Evolutionary conservation across 306 rosid species (phyloP).

Genomic region (Inga oerstediana): DNA sequence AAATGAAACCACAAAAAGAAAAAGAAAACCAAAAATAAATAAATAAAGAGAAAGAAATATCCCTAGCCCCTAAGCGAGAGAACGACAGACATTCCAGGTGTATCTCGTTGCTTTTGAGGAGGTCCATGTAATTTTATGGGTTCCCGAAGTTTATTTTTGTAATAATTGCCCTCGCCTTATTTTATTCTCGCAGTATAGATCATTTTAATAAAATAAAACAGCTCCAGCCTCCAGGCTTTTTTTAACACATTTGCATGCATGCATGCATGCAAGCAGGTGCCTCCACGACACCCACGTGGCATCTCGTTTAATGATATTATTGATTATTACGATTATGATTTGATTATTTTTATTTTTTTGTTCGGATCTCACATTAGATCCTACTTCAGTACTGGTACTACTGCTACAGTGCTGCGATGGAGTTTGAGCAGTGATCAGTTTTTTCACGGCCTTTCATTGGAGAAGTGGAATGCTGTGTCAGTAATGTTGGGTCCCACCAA

Average conservation of each 20-base stretch:
- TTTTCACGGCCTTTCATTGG: conserved; percentile 46
- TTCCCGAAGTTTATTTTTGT: conserved; percentile 63
- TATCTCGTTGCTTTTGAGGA: conserved; percentile 98
- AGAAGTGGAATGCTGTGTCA: conserved; percentile 46
- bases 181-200: neutral
- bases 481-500: conserved; percentile 68
- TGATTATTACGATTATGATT: conserved; percentile 15
- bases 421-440: conserved; percentile 25
- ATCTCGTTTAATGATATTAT: conserved; percentile 39
- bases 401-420: neutral
- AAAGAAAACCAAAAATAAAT: neutral
- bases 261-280: conserved; percentile 87
- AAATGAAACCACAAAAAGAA: neutral
- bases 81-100: conserved; percentile 97
- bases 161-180: conserved; percentile 32
- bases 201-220: neutral
- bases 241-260: conserved; percentile 57
- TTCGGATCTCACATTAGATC: conserved; percentile 41
- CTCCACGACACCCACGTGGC: conserved; percentile 70
- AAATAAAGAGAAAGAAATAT: conserved; percentile 5
- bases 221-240: conserved; percentile 25
- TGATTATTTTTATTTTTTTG: conserved; percentile 5
- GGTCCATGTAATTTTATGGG: conserved; percentile 50
- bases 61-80: conserved; percentile 45
- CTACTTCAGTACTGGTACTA: neutral